phyloP scores from a whole-genome alignment of 2,329 filamentous ascomycete species.

The Bimuria novae-zelandiae region DNA sequence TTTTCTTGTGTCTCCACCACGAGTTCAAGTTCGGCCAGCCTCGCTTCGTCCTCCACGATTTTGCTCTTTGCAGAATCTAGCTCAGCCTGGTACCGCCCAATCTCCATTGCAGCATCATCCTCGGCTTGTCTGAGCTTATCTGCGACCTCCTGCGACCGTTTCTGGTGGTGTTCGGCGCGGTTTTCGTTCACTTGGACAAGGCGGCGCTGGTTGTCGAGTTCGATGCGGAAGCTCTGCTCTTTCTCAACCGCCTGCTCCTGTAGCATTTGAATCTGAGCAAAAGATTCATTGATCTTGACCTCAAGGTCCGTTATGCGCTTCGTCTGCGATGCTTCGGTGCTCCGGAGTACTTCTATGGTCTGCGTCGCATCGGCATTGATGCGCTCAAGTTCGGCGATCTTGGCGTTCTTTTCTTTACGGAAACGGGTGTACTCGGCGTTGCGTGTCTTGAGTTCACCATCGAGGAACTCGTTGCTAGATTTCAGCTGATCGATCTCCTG shows the following conservation, averaged over 20 bases:
- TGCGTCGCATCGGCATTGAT: slow-evolving; percentile 83
- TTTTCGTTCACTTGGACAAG: slow-evolving; percentile 83
- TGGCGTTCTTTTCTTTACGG: slow-evolving; percentile 91
- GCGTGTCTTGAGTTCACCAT: slow-evolving; percentile 89
- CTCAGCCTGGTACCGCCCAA: slow-evolving; percentile 55
- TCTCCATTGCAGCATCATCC: slow-evolving; percentile 67
- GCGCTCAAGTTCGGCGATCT: slow-evolving; percentile 85
- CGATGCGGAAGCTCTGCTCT: slow-evolving; percentile 85
- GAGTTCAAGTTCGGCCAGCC: slow-evolving; percentile 67
- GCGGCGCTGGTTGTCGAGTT: slow-evolving; percentile 79
- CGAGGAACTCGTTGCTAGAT: slow-evolving; percentile 91
- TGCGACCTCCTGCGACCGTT: slow-evolving; percentile 72
- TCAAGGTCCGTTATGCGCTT: slow-evolving; percentile 82
- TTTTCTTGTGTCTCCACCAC: slow-evolving; percentile 65
- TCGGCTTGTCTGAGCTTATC: slow-evolving; percentile 65
- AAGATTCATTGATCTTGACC: slow-evolving; percentile 82
- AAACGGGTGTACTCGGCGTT: slow-evolving; percentile 84
- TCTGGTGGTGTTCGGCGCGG: slow-evolving; percentile 72
- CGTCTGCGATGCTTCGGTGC: slow-evolving; percentile 79
- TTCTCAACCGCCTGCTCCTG: slow-evolving; percentile 80
- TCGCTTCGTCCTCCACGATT: slow-evolving; percentile 64
- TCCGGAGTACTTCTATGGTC: slow-evolving; percentile 75
- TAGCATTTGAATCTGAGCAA: slow-evolving; percentile 80
- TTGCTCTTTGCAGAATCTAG: slow-evolving; percentile 60
- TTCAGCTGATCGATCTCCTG: slow-evolving; percentile 89